Percentiles rank a stretch among this genome's conserved stretches.
phyloP scores from a whole-genome alignment of 495 filamentous ascomycete species.

The Neurospora sp. region DNA sequence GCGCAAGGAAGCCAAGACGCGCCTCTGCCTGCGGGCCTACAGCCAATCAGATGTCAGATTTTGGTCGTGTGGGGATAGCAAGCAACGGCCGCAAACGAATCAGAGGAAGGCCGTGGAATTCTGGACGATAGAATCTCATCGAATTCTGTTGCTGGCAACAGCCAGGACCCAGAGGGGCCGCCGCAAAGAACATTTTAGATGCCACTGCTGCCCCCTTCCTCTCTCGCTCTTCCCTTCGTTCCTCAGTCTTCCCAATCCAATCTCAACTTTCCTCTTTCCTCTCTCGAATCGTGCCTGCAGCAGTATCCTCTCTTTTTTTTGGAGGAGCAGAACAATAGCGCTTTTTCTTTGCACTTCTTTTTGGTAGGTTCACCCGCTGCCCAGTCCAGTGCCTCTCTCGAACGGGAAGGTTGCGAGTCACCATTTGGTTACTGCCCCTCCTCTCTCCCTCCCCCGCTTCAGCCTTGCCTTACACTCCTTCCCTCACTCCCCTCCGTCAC shows the following conservation, averaged over 20 bases:
- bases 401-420: background rate
- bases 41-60: slow-evolving; percentile 16
- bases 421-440: background rate
- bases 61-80: slow-evolving; percentile 20
- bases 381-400: background rate
- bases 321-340: slow-evolving; percentile 1
- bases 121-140: slow-evolving; percentile 30
- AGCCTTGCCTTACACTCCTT: background rate
- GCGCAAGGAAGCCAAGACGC: slow-evolving; percentile 6
- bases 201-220: slow-evolving; percentile 14
- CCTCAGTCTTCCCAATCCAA: slow-evolving; percentile 6
- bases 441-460: background rate
- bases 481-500: background rate
- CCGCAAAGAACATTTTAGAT: slow-evolving; percentile 27
- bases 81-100: slow-evolving; percentile 16
- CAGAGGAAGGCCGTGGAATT: slow-evolving; percentile 22
- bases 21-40: slow-evolving; percentile 10
- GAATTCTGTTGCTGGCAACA: slow-evolving; percentile 22
- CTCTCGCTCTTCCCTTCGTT: slow-evolving; percentile 7
- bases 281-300: background rate
- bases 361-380: slow-evolving; percentile 1
- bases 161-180: slow-evolving; percentile 12
- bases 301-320: background rate
- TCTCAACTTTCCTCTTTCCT: slow-evolving; percentile 10
- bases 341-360: background rate